phyloP scores from a whole-genome alignment of 495 filamentous ascomycete species.

The Oleoguttula mirabilis region DNA sequence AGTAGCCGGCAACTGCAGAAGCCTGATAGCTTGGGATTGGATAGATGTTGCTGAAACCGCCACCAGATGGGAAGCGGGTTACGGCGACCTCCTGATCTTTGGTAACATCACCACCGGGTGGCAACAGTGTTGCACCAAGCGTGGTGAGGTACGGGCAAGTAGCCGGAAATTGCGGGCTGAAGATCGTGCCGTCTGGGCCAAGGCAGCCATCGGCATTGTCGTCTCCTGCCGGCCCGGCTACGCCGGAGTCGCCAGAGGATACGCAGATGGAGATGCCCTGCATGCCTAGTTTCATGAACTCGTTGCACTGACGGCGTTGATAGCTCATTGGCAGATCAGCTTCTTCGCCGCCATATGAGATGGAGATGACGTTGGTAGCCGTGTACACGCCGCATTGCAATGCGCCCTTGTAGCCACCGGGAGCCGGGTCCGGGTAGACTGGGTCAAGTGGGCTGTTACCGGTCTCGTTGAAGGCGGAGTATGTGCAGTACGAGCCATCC shows the following conservation, averaged over 20 bases:
- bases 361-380: constrained; percentile 48
- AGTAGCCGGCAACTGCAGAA: constrained; percentile 33
- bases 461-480: constrained; percentile 25
- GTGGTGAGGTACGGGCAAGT: constrained; percentile 42
- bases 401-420: constrained; percentile 28
- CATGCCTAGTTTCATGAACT: constrained; percentile 51
- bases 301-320: constrained; percentile 47
- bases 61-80: constrained; percentile 15
- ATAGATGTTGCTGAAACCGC: constrained; percentile 36
- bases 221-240: constrained; percentile 23
- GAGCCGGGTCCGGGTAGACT: constrained; percentile 33
- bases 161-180: constrained; percentile 39
- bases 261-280: constrained; percentile 50
- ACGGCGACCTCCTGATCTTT: constrained; percentile 16
- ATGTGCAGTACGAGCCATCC: constrained; percentile 32
- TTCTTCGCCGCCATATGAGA: constrained; percentile 46
- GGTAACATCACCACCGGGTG: constrained; percentile 2
- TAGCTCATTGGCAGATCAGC: constrained; percentile 40
- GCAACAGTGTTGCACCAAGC: constrained; percentile 35
- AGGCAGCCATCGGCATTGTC: constrained; percentile 9
- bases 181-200: constrained; percentile 30
- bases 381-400: constrained; percentile 38
- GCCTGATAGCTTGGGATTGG: constrained; percentile 30
- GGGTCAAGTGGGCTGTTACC: constrained; percentile 30
- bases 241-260: constrained; percentile 49